Conservation (phyloP, 2,329 filamentous ascomycete species). For the Calonectria hawksworthii region DNA sequence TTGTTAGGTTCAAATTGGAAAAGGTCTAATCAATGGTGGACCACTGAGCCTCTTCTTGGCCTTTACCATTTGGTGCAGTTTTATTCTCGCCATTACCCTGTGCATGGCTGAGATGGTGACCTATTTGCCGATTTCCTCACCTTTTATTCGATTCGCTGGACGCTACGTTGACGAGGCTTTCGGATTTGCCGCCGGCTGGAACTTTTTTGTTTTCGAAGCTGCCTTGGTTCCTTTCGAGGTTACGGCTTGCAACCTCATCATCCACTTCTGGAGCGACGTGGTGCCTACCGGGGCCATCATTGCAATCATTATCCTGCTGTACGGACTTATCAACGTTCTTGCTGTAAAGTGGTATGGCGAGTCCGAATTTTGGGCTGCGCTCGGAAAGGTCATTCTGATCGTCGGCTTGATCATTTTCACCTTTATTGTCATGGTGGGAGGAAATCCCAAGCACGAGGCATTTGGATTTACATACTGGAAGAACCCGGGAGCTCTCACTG, state of each 20-base stretch:
- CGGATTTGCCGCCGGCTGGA: constrained; percentile 80
- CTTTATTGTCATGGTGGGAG: constrained; percentile 86
- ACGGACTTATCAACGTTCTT: constrained; percentile 75
- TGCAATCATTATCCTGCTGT: constrained; percentile 62
- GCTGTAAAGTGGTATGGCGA: constrained; percentile 83
- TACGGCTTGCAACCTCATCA: constrained; percentile 73
- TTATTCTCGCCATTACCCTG: constrained; percentile 72
- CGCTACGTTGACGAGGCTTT: constrained; percentile 83
- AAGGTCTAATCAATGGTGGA: constrained; percentile 69
- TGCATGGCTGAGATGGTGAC: constrained; percentile 83
- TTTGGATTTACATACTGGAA: constrained; percentile 80
- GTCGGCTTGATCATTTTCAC: constrained; percentile 81
- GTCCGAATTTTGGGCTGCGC: constrained; percentile 81
- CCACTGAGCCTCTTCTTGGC: constrained; percentile 71
- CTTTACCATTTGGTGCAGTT: constrained; percentile 73
- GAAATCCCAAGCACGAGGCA: constrained; percentile 79
- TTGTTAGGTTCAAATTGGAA: constrained; percentile 67
- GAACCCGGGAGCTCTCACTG: constrained; percentile 78
- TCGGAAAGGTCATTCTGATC: constrained; percentile 80
- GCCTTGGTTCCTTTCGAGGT: constrained; percentile 78
- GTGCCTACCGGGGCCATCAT: constrained; percentile 74
- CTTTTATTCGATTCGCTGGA: constrained; percentile 83
- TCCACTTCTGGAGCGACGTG: constrained; percentile 73
- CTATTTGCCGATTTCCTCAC: constrained; percentile 81
- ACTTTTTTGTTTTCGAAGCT: constrained; percentile 80